phyloP scores from a whole-genome alignment of 139 green algal genomes.

The Picochlorum sp. region DNA sequence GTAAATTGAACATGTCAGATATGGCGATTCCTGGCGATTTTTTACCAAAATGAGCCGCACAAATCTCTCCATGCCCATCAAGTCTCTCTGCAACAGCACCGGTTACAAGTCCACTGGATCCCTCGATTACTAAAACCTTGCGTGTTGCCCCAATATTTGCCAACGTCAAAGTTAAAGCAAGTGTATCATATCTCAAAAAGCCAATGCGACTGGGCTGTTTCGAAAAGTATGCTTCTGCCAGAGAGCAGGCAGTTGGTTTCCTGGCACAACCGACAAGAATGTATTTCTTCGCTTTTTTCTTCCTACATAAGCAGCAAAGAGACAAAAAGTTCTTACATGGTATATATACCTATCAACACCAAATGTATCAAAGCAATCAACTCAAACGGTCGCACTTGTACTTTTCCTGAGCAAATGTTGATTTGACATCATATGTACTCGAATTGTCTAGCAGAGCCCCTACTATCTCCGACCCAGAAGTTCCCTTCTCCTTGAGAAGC shows the following conservation, averaged over 20 bases:
- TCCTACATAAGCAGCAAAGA: no score
- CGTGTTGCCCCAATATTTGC: conserved; percentile 59
- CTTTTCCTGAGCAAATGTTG: conserved; percentile 79
- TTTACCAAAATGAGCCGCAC: conserved; percentile 14
- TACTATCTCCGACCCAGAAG: conserved; percentile 56
- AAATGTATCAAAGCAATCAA: neutral
- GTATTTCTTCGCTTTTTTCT: conserved; percentile 55
- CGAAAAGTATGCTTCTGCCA: conserved; percentile 49
- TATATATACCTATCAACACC: neutral
- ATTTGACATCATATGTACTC: conserved; percentile 68
- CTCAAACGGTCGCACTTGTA: conserved; percentile 35
- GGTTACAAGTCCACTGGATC: conserved; percentile 49
- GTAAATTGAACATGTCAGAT: conserved; percentile 40
- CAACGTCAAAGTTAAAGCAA: conserved; percentile 57
- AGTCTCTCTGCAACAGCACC: conserved; percentile 63
- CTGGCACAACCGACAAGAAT: conserved; percentile 11
- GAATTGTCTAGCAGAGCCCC: conserved; percentile 53
- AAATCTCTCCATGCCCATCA: conserved; percentile 50
- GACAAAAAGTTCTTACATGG: neutral
- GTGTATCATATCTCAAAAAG: conserved; percentile 54
- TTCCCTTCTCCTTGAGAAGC: conserved; percentile 8
- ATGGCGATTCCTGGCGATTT: conserved; percentile 10
- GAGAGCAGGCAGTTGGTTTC: conserved; percentile 37
- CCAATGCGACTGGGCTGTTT: conserved; percentile 31
- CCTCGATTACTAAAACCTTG: conserved; percentile 59